Percentiles rank a stretch among this genome's conserved stretches.
These are phyloP conservation scores for Microbotryomycetes sp. DNA, from an alignment of 1,284 basidiomycete species.

Conservation along the genomic window DNA sequence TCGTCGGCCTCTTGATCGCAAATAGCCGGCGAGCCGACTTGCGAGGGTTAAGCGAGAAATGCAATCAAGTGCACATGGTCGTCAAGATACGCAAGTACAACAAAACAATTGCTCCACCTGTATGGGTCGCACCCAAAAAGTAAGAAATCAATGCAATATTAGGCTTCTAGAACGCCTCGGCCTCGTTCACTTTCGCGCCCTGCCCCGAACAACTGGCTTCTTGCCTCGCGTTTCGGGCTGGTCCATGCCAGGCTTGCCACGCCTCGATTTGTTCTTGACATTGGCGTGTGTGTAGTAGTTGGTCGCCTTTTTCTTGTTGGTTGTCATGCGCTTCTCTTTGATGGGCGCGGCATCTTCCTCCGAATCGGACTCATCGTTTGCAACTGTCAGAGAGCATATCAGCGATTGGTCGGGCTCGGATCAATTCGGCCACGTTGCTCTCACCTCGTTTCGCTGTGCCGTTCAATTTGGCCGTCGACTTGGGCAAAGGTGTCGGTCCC, in stretches of 20 bases:
- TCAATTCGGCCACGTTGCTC: constrained; percentile 10
- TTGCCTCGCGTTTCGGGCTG: constrained; percentile 15
- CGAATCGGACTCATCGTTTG: constrained; percentile 10
- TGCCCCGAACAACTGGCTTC: not conserved
- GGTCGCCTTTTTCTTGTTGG: constrained; percentile 82
- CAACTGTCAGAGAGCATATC: not conserved
- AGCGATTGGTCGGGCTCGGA: not conserved
- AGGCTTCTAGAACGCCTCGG: no score
- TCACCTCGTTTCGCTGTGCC: constrained; percentile 31
- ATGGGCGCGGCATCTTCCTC: constrained; percentile 21
- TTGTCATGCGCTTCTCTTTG: constrained; percentile 76
- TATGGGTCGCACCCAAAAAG: no score
- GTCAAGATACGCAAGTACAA: no score
- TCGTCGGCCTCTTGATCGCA: constrained; percentile 5
- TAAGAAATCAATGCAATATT: no score
- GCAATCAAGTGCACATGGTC: no score
- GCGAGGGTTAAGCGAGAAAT: no score
- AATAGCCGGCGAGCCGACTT: no score
- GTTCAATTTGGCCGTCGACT: constrained; percentile 7
- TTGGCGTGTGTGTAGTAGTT: constrained; percentile 67
- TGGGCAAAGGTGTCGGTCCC: constrained; percentile 10
- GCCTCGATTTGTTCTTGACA: constrained; percentile 33
- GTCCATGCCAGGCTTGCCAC: constrained; percentile 16
- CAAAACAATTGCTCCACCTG: no score
- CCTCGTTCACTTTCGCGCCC: not conserved